These are phyloP conservation scores for Rhododendron griersonianum DNA, from an alignment of 148 eudicot genomes.

Conservation along the genomic window DNA sequence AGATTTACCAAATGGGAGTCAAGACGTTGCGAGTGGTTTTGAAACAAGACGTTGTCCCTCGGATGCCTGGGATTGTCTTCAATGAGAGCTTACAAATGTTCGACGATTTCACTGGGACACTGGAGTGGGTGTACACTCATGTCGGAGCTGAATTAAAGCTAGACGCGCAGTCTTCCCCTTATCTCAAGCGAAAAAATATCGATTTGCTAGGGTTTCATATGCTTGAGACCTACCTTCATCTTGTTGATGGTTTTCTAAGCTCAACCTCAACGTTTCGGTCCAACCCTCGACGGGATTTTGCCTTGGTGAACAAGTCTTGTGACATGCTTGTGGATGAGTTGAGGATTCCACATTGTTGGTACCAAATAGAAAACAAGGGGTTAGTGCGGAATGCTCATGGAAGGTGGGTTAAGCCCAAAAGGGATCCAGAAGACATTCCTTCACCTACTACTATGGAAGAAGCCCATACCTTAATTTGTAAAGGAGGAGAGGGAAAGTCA, in stretches of 20 bases:
- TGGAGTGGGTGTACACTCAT: constrained; percentile 69
- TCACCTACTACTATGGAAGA: constrained; percentile 33
- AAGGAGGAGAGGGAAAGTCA: constrained; percentile 12
- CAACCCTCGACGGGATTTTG: constrained; percentile 56
- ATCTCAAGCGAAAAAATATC: constrained; percentile 42
- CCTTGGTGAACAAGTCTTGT: constrained; percentile 62
- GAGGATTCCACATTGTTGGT: constrained; percentile 62
- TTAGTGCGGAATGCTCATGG: constrained; percentile 51
- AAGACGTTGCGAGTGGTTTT: constrained; percentile 51
- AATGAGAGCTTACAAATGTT: constrained; percentile 56
- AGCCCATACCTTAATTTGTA: neutral
- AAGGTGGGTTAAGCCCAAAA: constrained; percentile 69
- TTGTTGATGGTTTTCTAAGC: constrained; percentile 53
- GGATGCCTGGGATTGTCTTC: constrained; percentile 57
- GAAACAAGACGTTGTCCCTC: constrained; percentile 63
- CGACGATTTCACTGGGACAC: constrained; percentile 49
- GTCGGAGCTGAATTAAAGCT: constrained; percentile 63
- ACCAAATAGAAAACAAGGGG: constrained; percentile 56
- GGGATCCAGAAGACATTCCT: constrained; percentile 73
- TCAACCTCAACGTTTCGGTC: constrained; percentile 31
- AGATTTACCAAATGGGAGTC: constrained; percentile 50
- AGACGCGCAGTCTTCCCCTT: constrained; percentile 55
- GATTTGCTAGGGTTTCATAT: constrained; percentile 56
- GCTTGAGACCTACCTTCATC: constrained; percentile 66
- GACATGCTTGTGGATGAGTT: constrained; percentile 63